Evolutionary conservation across 257 asterid species (phyloP).

Genomic region (Fraxinus pennsylvanica): DNA sequence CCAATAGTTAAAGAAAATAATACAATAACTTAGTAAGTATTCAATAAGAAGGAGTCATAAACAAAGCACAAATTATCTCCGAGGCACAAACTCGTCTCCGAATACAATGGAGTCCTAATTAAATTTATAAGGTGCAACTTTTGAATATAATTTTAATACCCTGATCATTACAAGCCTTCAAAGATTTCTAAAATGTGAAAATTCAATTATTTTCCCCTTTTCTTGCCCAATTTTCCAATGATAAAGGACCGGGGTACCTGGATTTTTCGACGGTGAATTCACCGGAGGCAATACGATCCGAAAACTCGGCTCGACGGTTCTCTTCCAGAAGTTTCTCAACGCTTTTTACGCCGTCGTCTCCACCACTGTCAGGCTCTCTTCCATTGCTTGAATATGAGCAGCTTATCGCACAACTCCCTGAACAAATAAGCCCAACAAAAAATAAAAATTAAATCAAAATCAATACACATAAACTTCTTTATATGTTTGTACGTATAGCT

Average conservation of each 20-base stretch:
- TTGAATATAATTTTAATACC: not conserved
- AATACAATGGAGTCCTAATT: no score
- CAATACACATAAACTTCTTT: not conserved
- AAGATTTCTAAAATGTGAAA: not conserved
- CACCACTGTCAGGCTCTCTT: slow-evolving; percentile 26
- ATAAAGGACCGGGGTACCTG: slow-evolving; percentile 39
- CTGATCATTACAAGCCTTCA: not conserved
- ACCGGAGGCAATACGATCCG: slow-evolving; percentile 85
- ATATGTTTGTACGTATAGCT: slow-evolving; percentile 19
- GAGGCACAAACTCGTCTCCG: no score
- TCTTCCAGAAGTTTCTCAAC: slow-evolving; percentile 61
- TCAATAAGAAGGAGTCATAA: not conserved
- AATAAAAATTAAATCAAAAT: not conserved
- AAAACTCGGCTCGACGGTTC: slow-evolving; percentile 74
- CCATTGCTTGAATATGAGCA: slow-evolving; percentile 60
- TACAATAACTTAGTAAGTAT: not conserved
- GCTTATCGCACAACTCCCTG: slow-evolving; percentile 52
- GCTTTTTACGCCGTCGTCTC: slow-evolving; percentile 49
- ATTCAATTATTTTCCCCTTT: not conserved
- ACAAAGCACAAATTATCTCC: no score
- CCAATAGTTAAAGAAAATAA: not conserved
- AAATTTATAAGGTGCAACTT: not conserved
- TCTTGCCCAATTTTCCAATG: not conserved
- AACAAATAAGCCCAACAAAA: slow-evolving; percentile 14
- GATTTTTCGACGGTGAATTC: slow-evolving; percentile 70